Evolutionary conservation across 768 basidiomycete genomes (phyloP), one percentile per base, ranked within the genome.

Genomic region (Boletus subparvulus): DNA sequence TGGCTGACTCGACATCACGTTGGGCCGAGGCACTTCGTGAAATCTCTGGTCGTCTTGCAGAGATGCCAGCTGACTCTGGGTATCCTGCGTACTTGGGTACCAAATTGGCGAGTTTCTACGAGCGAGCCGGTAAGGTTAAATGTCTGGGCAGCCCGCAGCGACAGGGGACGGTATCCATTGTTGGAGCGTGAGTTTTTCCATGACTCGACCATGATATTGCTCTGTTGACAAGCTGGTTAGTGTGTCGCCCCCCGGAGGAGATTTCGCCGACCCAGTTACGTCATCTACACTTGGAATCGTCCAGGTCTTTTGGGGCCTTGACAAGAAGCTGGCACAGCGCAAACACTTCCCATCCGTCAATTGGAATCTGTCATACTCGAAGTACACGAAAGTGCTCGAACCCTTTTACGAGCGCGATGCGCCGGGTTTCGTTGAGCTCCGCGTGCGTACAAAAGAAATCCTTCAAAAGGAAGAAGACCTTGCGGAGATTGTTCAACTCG

Each of bases 261-360:
- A 99, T 70, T 98, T 98, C 76, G 97, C 97, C 12, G 97, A 99
- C 74, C 97, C 97, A 36, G 97, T 99, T 57, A 98, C 96, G 9
- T 87, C 94, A 44, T 92, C 97, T 36, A 99, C 97, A 4, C 89
- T 99, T 54, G 86, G 94, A 79, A 99, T 99, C 69, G 97, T 99
- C 11, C 97, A 98, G 69, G 97, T 98, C 62, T 99, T 99, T 84
- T 99, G 97, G 97, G 97, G 97, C 73, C 84, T 99, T 28, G 97
- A 98, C 77, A 99, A 99, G 86, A 94, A 96, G 71, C 86, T 98
- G 56, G 97, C 97, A 3, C 97, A 98, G 72, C 84, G 96, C 60
- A 98, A 99, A 74, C 95, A 99, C 72, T 99, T 99, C 83, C 97
- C 97, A 2, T 97, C 95, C n/a, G 96, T 99, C 73, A 98, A 99